Evolutionary conservation across 192 early-diverging fungal genomes (phyloP), one percentile per base, ranked within the genome.

Genomic region (Umbelopsis vinacea): DNA sequence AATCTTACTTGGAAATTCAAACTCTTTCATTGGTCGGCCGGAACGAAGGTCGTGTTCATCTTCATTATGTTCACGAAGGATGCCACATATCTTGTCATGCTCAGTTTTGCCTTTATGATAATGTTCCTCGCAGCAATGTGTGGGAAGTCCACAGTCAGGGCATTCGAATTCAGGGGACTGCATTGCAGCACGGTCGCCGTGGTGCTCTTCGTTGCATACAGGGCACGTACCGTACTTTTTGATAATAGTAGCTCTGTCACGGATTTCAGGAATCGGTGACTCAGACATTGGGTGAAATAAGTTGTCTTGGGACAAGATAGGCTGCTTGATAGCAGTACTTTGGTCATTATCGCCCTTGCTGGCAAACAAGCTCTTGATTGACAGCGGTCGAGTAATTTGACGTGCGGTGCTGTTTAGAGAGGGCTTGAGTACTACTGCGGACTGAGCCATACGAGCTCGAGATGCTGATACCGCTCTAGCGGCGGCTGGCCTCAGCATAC

Each of bases 11-110:
- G 91, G 92, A 72, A 94, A 94, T 70, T 92, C 91, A 78, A 92
- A 92, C 82, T 94, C 92, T 52, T 80, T 84, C 87, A 94, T 85
- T 37, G 80, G 81, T 66, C 91, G 84, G 14, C 90, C 91, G 24
- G 89, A 92, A 73, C 89, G 85, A 55, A 94, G 84, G 79, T 94
- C 91, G 68, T 94, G 90, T 67, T 92, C 91, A 76, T 94, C 92
- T 78, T 89, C 88, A 76, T 92, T 92, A 47, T 85, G 83, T 79
- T 92, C 88, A 57, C 89, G 83, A 53, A 94, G 78, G 19, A 81
- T 78, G 12, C 70, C 70, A 76, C 92, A 92, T 37, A 85, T 70
- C 73, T 91, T 79, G 26, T 76, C 76, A 75, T 89, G 86, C 29
- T 87, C 81, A 38, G 74, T 75, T 52, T 78, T 84, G 54, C 87